Evolutionary conservation across 495 filamentous ascomycete species (phyloP).

Genomic region (Xylaria telfairii): DNA sequence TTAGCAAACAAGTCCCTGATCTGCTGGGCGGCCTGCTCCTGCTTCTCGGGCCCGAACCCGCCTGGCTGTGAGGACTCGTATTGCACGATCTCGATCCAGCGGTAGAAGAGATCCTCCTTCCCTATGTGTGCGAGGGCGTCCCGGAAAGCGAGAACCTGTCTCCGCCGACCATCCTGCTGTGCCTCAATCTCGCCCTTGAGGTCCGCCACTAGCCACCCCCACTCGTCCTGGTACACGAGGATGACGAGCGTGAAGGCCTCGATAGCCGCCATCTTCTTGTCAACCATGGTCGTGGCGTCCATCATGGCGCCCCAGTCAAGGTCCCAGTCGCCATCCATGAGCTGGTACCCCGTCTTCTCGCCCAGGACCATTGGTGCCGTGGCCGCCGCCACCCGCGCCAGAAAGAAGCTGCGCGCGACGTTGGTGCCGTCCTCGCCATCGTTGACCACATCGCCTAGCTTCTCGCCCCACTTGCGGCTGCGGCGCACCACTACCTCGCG

Average conservation of each 20-base stretch:
- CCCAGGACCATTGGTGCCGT: slow-evolving; percentile 65
- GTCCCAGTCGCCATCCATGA: slow-evolving; percentile 81
- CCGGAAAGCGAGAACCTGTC: slow-evolving; percentile 73
- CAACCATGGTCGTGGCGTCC: slow-evolving; percentile 66
- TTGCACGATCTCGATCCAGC: slow-evolving; percentile 85
- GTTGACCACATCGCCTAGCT: slow-evolving; percentile 48
- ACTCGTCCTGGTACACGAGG: slow-evolving; percentile 66
- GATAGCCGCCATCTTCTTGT: slow-evolving; percentile 58
- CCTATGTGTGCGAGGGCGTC: slow-evolving; percentile 72
- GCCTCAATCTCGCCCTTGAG: slow-evolving; percentile 56
- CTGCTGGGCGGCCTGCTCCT: slow-evolving; percentile 68
- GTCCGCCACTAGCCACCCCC: slow-evolving; percentile 70
- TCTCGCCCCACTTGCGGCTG: slow-evolving; percentile 65
- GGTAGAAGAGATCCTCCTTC: slow-evolving; percentile 84
- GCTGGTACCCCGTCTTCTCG: slow-evolving; percentile 77
- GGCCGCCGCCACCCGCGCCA: slow-evolving; percentile 52
- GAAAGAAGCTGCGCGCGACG: slow-evolving; percentile 37
- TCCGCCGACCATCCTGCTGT: slow-evolving; percentile 59
- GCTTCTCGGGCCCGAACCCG: slow-evolving; percentile 72
- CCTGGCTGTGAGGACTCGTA: slow-evolving; percentile 77
- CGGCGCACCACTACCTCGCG: slow-evolving; percentile 77
- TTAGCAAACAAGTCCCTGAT: slow-evolving; percentile 70
- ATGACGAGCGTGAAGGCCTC: slow-evolving; percentile 70
- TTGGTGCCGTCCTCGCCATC: slow-evolving; percentile 39
- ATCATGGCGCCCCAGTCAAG: slow-evolving; percentile 81